These are phyloP conservation scores for Xylariales sp. DNA, from an alignment of 2,329 filamentous ascomycete genomes.

Conservation along the genomic window DNA sequence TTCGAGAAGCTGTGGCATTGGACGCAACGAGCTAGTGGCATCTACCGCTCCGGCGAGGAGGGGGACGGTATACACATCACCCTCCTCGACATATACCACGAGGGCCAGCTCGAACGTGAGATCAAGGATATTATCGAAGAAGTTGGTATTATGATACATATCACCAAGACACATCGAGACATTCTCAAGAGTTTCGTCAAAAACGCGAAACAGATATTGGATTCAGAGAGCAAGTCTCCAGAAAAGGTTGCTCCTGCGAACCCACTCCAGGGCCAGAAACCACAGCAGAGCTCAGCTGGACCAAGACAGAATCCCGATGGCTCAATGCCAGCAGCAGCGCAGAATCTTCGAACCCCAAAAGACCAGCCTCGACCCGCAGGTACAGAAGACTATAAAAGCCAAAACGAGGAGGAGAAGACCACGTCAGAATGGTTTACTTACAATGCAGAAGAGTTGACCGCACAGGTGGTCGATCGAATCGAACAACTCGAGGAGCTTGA, in stretches of 20 bases:
- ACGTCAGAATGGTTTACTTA: slow-evolving; percentile 21
- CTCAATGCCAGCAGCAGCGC: too few relatives aligned
- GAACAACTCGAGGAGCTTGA: slow-evolving; percentile 29
- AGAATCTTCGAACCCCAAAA: too few relatives aligned
- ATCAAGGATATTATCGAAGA: slow-evolving; percentile 44
- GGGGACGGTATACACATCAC: slow-evolving; percentile 21
- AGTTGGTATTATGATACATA: slow-evolving; percentile 39
- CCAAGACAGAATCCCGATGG: too few relatives aligned
- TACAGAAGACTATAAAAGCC: too few relatives aligned
- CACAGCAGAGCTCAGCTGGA: too few relatives aligned
- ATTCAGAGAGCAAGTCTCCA: slow-evolving; percentile 6
- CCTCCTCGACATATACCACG: slow-evolving; percentile 36
- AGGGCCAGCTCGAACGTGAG: slow-evolving; percentile 37
- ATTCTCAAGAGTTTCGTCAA: slow-evolving; percentile 24
- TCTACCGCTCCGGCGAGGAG: slow-evolving; percentile 17
- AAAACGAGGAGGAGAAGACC: slow-evolving; percentile 1
- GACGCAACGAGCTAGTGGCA: slow-evolving; percentile 20
- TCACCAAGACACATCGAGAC: slow-evolving; percentile 31
- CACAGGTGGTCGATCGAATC: slow-evolving; percentile 23
- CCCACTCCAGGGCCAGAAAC: too few relatives aligned
- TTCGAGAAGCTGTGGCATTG: slow-evolving; percentile 34
- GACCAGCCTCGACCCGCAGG: too few relatives aligned
- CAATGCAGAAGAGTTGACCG: slow-evolving; percentile 23
- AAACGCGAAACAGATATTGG: slow-evolving; percentile 18
- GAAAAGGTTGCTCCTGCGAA: neutral